These are phyloP conservation scores for Cyberlindnera maclurae DNA, from an alignment of 805 yeast species.

Conservation along the genomic window DNA sequence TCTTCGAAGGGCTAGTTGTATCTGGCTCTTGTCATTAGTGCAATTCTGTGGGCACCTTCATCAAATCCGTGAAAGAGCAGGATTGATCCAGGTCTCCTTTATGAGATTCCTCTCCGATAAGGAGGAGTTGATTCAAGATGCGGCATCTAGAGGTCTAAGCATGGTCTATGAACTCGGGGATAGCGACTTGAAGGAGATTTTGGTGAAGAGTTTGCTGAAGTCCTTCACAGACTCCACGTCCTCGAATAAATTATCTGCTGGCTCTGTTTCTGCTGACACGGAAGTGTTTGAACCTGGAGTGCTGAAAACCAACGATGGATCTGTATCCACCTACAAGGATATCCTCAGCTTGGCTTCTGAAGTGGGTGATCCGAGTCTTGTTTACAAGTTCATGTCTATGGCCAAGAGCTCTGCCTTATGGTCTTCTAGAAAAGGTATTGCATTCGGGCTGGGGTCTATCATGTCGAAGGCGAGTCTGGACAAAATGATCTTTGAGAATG, in stretches of 20 bases:
- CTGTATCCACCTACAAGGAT: constrained; percentile 87
- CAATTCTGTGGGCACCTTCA: constrained; percentile 59
- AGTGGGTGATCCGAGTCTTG: constrained; percentile 91
- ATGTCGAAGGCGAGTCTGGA: constrained; percentile 73
- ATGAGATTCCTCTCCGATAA: constrained; percentile 72
- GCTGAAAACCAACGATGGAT: constrained; percentile 73
- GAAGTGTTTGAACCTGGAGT: constrained; percentile 79
- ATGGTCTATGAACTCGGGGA: constrained; percentile 76
- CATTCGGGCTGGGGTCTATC: constrained; percentile 85
- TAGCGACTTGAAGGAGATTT: constrained; percentile 53
- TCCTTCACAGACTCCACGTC: constrained; percentile 70
- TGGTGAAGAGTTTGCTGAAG: constrained; percentile 63
- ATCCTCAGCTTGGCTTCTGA: constrained; percentile 84
- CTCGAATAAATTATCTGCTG: constrained; percentile 42
- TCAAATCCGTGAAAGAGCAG: constrained; percentile 34
- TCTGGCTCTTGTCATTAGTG: constrained; percentile 77
- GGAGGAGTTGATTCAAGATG: constrained; percentile 86
- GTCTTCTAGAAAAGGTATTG: constrained; percentile 91
- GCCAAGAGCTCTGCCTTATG: constrained; percentile 84
- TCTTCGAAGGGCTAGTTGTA: constrained; percentile 66
- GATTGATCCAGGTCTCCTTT: constrained; percentile 66
- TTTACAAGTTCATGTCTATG: constrained; percentile 88
- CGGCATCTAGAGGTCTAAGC: constrained; percentile 85
- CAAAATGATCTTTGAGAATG: constrained; percentile 47
- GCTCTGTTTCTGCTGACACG: constrained; percentile 71